A percentile compares a stretch with the other conserved stretches of the same genome.
Conservation (phyloP, 768 basidiomycete species). For the Termitomyces sp. region DNA sequence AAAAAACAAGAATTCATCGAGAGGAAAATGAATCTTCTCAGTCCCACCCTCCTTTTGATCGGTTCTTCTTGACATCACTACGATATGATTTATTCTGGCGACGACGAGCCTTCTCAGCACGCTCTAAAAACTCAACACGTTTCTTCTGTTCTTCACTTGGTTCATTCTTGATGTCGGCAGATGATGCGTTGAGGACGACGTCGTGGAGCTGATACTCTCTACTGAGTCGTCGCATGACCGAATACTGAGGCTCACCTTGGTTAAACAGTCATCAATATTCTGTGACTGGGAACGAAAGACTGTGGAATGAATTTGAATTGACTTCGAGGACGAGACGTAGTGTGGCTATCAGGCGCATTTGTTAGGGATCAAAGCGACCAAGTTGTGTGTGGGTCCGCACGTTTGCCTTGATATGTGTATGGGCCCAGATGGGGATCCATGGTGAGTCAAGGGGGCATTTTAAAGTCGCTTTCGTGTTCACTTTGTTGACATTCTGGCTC, state of each 20-base stretch:
- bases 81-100: conserved; percentile 47
- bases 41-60: conserved; percentile 18
- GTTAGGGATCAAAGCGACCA: neutral
- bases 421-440: conserved; percentile 74
- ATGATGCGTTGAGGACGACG: conserved; percentile 43
- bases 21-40: neutral
- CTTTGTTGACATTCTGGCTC: conserved; percentile 77
- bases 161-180: conserved; percentile 41
- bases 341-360: conserved; percentile 37
- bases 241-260: conserved; percentile 39
- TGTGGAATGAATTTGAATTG: conserved; percentile 65
- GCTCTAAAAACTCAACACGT: conserved; percentile 41
- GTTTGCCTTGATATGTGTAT: conserved; percentile 36
- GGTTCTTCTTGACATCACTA: conserved; percentile 43
- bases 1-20: neutral
- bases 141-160: conserved; percentile 52
- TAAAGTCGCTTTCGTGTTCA: conserved; percentile 77
- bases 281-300: conserved; percentile 71
- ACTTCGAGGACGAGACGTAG: conserved; percentile 63
- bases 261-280: conserved; percentile 68
- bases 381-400: conserved; percentile 29
- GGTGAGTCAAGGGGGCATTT: conserved; percentile 49
- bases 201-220: conserved; percentile 41
- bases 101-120: conserved; percentile 41
- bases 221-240: neutral